Evolutionary conservation across 108 stramenopile species (phyloP).

Genomic region (Cylindrotheca closterium): DNA sequence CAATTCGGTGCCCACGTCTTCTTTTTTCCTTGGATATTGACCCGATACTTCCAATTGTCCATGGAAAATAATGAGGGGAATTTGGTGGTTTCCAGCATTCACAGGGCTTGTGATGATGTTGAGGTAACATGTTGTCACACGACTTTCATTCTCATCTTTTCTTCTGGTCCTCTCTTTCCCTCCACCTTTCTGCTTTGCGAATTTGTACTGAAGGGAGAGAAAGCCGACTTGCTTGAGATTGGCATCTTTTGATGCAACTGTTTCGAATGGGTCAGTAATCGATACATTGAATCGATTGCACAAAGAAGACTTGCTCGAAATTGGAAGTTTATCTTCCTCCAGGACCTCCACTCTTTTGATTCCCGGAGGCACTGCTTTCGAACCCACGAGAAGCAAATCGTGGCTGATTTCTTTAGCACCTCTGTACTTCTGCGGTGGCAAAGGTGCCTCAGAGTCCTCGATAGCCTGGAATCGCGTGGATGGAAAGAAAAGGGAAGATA

Average conservation of each 20-base stretch:
- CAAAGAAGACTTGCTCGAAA: constrained; percentile 6
- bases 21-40: too few species aligned
- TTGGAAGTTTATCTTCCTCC: constrained; percentile 16
- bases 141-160: not conserved
- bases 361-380: constrained; percentile 3
- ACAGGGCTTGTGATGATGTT: constrained; percentile 30
- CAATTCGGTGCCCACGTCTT: too few species aligned
- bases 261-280: not conserved
- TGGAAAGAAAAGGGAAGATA: constrained; percentile 33
- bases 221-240: constrained; percentile 32
- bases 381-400: constrained; percentile 31
- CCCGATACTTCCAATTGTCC: constrained; percentile 39
- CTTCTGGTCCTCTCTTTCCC: not conserved
- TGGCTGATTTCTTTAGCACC: constrained; percentile 25
- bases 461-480: constrained; percentile 11
- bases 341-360: constrained; percentile 20
- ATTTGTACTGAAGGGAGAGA: constrained; percentile 31
- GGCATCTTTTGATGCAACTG: not conserved
- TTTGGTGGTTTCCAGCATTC: constrained; percentile 20
- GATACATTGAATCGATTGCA: constrained; percentile 45
- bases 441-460: constrained; percentile 10
- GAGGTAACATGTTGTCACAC: constrained; percentile 32
- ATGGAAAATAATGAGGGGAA: constrained; percentile 41
- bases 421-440: constrained; percentile 24
- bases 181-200: constrained; percentile 13